These are phyloP conservation scores for Aspergillus puulaauensis DNA, from an alignment of 2,329 filamentous ascomycete genomes.

Conservation along the genomic window DNA sequence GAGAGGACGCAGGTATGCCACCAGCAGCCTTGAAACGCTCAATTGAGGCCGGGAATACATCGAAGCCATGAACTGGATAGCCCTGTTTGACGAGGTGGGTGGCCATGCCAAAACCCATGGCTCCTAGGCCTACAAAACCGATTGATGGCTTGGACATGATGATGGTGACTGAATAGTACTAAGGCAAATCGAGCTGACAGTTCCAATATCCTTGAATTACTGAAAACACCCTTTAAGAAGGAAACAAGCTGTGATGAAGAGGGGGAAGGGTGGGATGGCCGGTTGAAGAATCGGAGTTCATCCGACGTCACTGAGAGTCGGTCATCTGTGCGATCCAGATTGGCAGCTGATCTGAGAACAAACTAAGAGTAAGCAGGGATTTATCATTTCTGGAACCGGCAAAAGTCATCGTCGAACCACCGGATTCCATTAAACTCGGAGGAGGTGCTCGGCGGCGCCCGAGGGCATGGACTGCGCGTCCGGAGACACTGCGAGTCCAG, in stretches of 20 bases:
- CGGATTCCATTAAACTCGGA: too few species aligned
- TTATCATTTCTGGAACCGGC: too few species aligned
- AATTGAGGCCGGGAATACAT: constrained; percentile 67
- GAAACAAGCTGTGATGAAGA: not conserved
- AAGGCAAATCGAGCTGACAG: not conserved
- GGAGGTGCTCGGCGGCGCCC: too few species aligned
- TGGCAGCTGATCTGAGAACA: not conserved
- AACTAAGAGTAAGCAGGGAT: too few species aligned
- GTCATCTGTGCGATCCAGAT: not conserved
- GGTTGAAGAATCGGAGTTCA: constrained; percentile 1
- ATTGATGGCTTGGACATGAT: constrained; percentile 51
- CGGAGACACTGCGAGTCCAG: too few species aligned
- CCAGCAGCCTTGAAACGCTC: constrained; percentile 65
- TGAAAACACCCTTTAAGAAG: not conserved
- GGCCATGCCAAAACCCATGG: constrained; percentile 82
- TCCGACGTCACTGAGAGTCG: not conserved
- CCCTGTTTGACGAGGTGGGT: constrained; percentile 68
- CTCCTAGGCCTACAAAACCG: constrained; percentile 73
- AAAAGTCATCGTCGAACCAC: too few species aligned
- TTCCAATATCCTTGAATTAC: not conserved
- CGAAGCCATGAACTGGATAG: constrained; percentile 68
- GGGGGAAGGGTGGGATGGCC: not conserved
- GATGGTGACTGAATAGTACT: not conserved
- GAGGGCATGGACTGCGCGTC: too few species aligned
- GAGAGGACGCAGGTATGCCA: constrained; percentile 59